Conservation (phyloP, 1,139 yeast species). For the Pneumocystis jirovecii region DNA sequence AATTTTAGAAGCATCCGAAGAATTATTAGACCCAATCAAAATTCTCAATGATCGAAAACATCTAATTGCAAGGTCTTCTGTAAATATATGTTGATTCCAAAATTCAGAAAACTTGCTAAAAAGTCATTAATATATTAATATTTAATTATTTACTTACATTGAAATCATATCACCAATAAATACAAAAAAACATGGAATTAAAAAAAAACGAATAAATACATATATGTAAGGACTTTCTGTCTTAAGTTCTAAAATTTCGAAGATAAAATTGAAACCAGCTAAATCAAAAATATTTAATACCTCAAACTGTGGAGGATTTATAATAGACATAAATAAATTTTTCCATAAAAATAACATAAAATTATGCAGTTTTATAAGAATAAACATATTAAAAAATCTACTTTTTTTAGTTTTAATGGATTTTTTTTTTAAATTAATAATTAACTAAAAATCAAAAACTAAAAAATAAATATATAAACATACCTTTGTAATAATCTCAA, state of each 20-base stretch:
- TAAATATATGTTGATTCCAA: not conserved
- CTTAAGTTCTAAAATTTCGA: not conserved
- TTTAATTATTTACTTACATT: not conserved
- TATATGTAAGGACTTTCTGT: not conserved
- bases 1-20: not conserved
- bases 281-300: not conserved
- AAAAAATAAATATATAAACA: not conserved
- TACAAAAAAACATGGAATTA: not conserved
- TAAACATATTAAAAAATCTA: not conserved
- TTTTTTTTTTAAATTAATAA: not conserved
- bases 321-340: not conserved
- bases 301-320: not conserved
- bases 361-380: not conserved
- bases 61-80: not conserved
- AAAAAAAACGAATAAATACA: not conserved
- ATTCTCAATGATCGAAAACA: not conserved
- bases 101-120: not conserved
- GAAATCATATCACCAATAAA: not conserved
- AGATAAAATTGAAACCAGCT: not conserved
- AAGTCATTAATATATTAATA: not conserved
- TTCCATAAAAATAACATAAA: not conserved
- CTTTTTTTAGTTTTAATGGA: not conserved
- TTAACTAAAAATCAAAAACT: not conserved
- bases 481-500: conserved; percentile 28
- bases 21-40: not conserved